These are phyloP conservation scores for Lactifluus rugatus DNA, from an alignment of 768 basidiomycete genomes.

Conservation along the genomic window DNA sequence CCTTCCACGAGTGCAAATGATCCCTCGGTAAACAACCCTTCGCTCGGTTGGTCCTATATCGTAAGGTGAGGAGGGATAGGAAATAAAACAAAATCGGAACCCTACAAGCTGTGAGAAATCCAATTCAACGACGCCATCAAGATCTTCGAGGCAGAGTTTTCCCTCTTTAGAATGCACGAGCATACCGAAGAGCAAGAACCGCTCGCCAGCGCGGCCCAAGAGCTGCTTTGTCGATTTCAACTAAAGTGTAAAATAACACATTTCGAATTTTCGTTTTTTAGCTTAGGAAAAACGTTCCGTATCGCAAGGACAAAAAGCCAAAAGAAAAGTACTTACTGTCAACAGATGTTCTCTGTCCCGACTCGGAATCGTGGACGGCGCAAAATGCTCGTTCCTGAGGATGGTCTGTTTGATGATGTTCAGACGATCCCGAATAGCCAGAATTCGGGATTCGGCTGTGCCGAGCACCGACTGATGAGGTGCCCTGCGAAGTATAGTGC, in stretches of 20 bases:
- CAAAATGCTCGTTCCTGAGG: slow-evolving; percentile 93
- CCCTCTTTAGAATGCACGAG: slow-evolving; percentile 85
- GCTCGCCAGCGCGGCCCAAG: slow-evolving; percentile 77
- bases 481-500: slow-evolving; percentile 32
- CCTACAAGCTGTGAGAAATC: slow-evolving; percentile 82
- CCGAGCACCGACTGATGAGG: slow-evolving; percentile 58
- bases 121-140: slow-evolving; percentile 81
- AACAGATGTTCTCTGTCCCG: slow-evolving; percentile 80
- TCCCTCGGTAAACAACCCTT: slow-evolving; percentile 94
- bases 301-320: not conserved
- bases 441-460: slow-evolving; percentile 70
- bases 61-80: no score
- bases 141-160: slow-evolving; percentile 82
- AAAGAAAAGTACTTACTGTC: slow-evolving; percentile 45
- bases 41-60: slow-evolving; percentile 73
- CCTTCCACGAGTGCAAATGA: slow-evolving; percentile 93
- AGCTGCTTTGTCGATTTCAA: slow-evolving; percentile 94
- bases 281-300: not conserved
- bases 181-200: slow-evolving; percentile 93
- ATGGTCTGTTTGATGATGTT: slow-evolving; percentile 90
- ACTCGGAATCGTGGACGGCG: slow-evolving; percentile 87
- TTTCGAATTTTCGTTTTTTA: not conserved
- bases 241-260: slow-evolving; percentile 30
- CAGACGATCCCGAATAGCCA: slow-evolving; percentile 73
- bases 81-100: not conserved